These are phyloP conservation scores for Lyophyllum decastes DNA, from an alignment of 768 basidiomycete genomes.

Conservation along the genomic window DNA sequence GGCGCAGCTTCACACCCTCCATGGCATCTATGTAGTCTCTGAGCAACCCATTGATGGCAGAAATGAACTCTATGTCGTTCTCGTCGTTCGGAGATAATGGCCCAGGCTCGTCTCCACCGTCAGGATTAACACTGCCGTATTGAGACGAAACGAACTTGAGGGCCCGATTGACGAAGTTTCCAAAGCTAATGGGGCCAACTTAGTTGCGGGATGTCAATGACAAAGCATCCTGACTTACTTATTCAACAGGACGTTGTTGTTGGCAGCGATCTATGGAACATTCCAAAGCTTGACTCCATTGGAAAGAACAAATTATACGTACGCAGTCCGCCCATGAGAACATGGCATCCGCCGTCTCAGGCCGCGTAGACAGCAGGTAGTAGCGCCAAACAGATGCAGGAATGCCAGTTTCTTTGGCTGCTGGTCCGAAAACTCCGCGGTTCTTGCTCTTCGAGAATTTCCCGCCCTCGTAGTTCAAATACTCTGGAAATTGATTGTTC, in stretches of 20 bases:
- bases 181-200: conserved; percentile 59
- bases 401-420: conserved; percentile 90
- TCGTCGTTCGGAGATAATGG: conserved; percentile 68
- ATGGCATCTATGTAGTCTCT: conserved; percentile 83
- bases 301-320: conserved; percentile 25
- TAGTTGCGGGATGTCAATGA: not conserved
- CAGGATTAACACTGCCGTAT: conserved; percentile 79
- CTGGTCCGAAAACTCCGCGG: conserved; percentile 95
- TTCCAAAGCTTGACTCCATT: not conserved
- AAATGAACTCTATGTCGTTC: conserved; percentile 73
- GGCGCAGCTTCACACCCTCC: conserved; percentile 89
- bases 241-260: conserved; percentile 92
- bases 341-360: conserved; percentile 92
- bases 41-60: conserved; percentile 76
- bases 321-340: conserved; percentile 98
- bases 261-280: conserved; percentile 70
- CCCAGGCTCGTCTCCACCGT: conserved; percentile 69
- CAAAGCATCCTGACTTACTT: conserved; percentile 53
- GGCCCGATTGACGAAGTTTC: conserved; percentile 95
- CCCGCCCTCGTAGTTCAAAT: conserved; percentile 96
- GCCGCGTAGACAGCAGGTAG: conserved; percentile 89
- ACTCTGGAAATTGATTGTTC: conserved; percentile 54
- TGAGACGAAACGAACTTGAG: conserved; percentile 92
- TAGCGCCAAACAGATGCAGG: conserved; percentile 96
- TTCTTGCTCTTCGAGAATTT: conserved; percentile 99